Evolutionary conservation across 2,329 filamentous ascomycete species (phyloP).

Genomic region (Emergomyces orientalis): DNA sequence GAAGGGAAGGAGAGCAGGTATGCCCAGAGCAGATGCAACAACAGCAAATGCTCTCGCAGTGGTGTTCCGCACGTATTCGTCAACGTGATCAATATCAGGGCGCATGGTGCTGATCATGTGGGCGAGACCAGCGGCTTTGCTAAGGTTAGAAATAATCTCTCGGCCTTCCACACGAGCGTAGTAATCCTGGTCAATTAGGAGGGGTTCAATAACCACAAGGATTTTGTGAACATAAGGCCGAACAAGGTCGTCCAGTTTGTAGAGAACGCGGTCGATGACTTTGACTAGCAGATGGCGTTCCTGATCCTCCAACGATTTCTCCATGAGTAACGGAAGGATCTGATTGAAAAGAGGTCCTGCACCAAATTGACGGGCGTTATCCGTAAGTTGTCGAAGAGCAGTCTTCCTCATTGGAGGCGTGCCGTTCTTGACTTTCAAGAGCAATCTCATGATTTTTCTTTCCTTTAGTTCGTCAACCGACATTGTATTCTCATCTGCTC

Average conservation of each 20-base stretch:
- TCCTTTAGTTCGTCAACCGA: constrained; percentile 95
- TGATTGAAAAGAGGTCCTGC: constrained; percentile 93
- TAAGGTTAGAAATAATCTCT: constrained; percentile 96
- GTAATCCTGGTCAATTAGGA: constrained; percentile 98
- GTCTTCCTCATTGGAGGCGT: constrained; percentile 99
- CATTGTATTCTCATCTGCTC: constrained; percentile 80
- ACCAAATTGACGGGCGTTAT: constrained; percentile 93
- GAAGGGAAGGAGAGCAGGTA: constrained; percentile 90
- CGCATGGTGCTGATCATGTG: constrained; percentile 99
- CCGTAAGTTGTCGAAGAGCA: constrained; percentile 88
- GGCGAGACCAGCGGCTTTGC: constrained; percentile 89
- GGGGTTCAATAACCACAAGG: constrained; percentile 93
- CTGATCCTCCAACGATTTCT: constrained; percentile 94
- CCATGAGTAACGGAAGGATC: constrained; percentile 93
- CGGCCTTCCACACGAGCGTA: constrained; percentile 96
- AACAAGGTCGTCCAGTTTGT: constrained; percentile 95
- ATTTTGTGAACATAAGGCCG: constrained; percentile 98
- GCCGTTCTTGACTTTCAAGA: constrained; percentile 98
- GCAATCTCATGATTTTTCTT: constrained; percentile 92
- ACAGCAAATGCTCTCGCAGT: constrained; percentile 95
- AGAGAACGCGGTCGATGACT: constrained; percentile 95
- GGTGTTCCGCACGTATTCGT: constrained; percentile 97
- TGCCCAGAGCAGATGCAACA: constrained; percentile 89
- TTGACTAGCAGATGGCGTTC: constrained; percentile 97
- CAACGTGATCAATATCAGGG: constrained; percentile 95